Evolutionary conservation across 1,139 yeast genomes (phyloP).

Genomic region (Zygoascus sp.): DNA sequence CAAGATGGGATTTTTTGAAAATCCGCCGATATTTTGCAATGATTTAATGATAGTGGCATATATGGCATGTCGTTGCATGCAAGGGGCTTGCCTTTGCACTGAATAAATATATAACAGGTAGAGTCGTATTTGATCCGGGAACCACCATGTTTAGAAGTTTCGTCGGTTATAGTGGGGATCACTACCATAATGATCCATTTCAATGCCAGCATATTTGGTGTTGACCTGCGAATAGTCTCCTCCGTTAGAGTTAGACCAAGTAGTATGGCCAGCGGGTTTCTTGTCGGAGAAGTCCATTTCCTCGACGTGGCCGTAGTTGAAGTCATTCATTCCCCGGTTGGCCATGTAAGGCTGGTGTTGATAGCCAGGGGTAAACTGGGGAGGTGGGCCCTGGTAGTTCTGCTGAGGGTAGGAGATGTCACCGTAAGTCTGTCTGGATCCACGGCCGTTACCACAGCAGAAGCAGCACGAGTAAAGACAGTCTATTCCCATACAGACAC

Average conservation of each 20-base stretch:
- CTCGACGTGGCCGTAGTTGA: constrained; percentile 21
- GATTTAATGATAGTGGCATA: not conserved
- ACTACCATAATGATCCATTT: constrained; percentile 18
- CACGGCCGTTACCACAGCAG: constrained; percentile 36
- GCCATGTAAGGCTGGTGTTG: constrained; percentile 12
- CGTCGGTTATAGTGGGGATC: not conserved
- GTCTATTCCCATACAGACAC: constrained; percentile 40
- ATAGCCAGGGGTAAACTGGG: constrained; percentile 12
- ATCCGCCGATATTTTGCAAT: no score
- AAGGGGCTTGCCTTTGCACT: not conserved
- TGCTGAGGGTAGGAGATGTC: constrained; percentile 10
- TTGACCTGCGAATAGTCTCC: not conserved
- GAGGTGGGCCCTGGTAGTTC: constrained; percentile 10
- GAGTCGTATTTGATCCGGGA: not conserved
- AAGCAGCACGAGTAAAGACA: constrained; percentile 41
- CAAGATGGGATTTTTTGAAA: no score
- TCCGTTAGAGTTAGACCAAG: not conserved
- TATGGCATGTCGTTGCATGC: not conserved
- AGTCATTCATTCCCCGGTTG: constrained; percentile 14
- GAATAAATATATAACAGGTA: not conserved
- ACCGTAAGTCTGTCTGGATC: constrained; percentile 8
- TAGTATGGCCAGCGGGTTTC: not conserved
- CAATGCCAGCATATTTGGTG: constrained; percentile 14
- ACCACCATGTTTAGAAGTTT: not conserved
- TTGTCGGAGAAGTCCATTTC: constrained; percentile 17